Base-by-base conservation (phyloP, 805 yeast genomes). In the Ogataea paraovalis region DNA sequence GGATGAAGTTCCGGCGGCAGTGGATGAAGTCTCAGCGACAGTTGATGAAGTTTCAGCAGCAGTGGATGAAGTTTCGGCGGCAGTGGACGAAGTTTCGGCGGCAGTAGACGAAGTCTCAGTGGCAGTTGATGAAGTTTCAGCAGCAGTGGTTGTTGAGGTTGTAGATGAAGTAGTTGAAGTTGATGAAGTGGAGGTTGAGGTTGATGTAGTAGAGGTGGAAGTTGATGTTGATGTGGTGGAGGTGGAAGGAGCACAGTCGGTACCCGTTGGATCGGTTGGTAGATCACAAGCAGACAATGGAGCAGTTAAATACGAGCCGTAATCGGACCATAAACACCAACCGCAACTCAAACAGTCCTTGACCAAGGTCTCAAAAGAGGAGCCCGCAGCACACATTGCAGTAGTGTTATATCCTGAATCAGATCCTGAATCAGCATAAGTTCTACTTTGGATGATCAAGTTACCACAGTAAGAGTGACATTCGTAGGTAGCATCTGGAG, bases 281-380 rank as follows among this genome's bases (percentile, higher is more conserved):
- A 58, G 50, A 27, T 41, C 18, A 56, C 73, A 69, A 18, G 58
- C 67, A 16, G 55, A 63, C 34, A 69, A 54, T 19, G 72, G 64
- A 13, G 52, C 33, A 19, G 60, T 48, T 43, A 68, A 59, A 55
- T 55, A 68, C 1, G 51, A 45, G 36, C 71, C 68, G 53, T 69
- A 69, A 55, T 68, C 64, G 40, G 50, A 49, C 72, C 72, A 69
- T 50, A 69, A 52, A 45, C 70, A 66, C 70, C 73, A 68, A 39
- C 72, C 73, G 63, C 73, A 70, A 43, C 58, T 68, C 53, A 70
- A 58, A 59, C 74, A 70, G 8, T 53, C 51, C n/a, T 56, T 52
- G 50, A 68, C 66, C 36, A 57, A 53, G 12, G 43, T 23, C 44
- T 57, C 12, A 60, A 69, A 69, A 3, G 47, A 23, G 30, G 67